Percentiles rank a stretch among this genome's conserved stretches.
phyloP scores from a whole-genome alignment of 1,284 basidiomycete genomes.

The Fomitopsis pinicola region DNA sequence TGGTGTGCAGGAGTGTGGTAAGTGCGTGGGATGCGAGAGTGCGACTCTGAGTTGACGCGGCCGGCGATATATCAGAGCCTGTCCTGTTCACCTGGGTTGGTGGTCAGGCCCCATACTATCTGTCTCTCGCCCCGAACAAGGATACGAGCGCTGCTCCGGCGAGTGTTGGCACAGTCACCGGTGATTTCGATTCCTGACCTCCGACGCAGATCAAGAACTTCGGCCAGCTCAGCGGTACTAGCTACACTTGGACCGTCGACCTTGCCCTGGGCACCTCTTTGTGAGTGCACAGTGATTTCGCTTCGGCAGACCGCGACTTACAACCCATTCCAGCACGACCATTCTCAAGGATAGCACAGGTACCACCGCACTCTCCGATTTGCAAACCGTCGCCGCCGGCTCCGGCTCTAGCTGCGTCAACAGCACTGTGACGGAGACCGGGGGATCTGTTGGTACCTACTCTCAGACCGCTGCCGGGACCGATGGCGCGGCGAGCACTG shows the following conservation, averaged over 20 bases:
- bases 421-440: constrained; percentile 15
- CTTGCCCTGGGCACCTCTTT: constrained; percentile 46
- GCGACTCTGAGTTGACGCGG: not conserved
- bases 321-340: constrained; percentile 36
- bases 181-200: not conserved
- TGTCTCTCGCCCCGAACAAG: constrained; percentile 59
- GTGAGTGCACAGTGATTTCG: constrained; percentile 36
- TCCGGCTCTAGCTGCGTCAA: constrained; percentile 33
- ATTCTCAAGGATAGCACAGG: constrained; percentile 61
- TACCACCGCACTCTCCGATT: constrained; percentile 47
- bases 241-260: constrained; percentile 61
- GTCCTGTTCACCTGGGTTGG: constrained; percentile 51
- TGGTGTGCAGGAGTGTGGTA: constrained; percentile 53
- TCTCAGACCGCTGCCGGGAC: not conserved
- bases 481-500: not conserved
- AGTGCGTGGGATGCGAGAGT: constrained; percentile 18
- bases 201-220: constrained; percentile 49
- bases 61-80: constrained; percentile 42
- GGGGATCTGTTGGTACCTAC: constrained; percentile 14
- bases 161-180: not conserved
- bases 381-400: constrained; percentile 46
- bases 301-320: not conserved
- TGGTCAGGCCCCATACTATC: constrained; percentile 59
- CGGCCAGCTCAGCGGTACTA: constrained; percentile 38
- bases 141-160: not conserved